Conservation (phyloP, 768 basidiomycete species). For the Hericium rajendrae region DNA sequence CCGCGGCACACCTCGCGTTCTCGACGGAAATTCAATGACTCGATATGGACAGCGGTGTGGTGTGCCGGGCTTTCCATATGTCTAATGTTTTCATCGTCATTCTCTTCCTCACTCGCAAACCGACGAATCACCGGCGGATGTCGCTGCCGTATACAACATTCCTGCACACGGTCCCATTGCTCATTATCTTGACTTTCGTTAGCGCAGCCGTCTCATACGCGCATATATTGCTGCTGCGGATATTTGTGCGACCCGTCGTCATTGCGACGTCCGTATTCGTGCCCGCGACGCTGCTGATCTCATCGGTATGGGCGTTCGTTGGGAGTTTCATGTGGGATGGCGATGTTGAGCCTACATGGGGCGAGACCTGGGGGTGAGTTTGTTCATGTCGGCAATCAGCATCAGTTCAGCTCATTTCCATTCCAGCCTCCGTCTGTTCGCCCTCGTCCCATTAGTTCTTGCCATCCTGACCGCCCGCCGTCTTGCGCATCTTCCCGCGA, state of each 20-base stretch:
- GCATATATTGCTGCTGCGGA: conserved; percentile 65
- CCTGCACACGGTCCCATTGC: conserved; percentile 67
- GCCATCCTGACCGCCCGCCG: conserved; percentile 64
- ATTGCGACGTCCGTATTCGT: conserved; percentile 67
- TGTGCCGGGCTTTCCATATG: conserved; percentile 48
- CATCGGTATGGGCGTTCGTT: conserved; percentile 72
- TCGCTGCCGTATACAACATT: conserved; percentile 55
- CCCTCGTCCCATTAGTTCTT: conserved; percentile 62
- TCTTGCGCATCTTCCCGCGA: conserved; percentile 58
- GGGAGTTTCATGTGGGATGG: conserved; percentile 63
- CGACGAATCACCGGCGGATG: conserved; percentile 20
- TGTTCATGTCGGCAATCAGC: neutral
- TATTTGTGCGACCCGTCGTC: conserved; percentile 82
- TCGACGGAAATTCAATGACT: conserved; percentile 67
- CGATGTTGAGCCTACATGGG: conserved; percentile 61
- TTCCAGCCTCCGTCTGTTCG: conserved; percentile 62
- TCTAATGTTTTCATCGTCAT: conserved; percentile 56
- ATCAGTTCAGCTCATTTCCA: neutral
- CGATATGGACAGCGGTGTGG: conserved; percentile 63
- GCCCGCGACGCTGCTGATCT: conserved; percentile 63
- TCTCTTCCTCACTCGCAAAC: conserved; percentile 47
- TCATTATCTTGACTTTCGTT: conserved; percentile 60
- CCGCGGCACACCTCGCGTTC: conserved; percentile 55
- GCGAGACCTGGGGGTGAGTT: conserved; percentile 69
- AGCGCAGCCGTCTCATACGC: conserved; percentile 65